Evolutionary conservation across 2,329 filamentous ascomycete genomes (phyloP).

Genomic region (Achaetomium macrosporum): DNA sequence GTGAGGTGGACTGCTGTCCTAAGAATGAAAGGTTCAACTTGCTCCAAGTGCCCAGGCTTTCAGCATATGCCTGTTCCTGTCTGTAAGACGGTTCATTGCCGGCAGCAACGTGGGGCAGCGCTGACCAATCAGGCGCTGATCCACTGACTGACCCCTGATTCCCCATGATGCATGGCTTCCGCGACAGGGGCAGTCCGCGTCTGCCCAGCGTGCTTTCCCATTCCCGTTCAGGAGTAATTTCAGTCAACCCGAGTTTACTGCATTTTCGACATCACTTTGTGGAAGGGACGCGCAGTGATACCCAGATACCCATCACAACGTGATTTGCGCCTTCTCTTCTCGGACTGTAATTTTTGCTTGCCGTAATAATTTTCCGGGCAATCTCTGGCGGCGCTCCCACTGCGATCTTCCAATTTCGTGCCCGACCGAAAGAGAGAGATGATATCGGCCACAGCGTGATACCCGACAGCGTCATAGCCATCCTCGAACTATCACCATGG

Average conservation of each 20-base stretch:
- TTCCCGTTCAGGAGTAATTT: no score
- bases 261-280: constrained; percentile 6
- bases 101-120: no score
- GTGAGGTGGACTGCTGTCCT: no score
- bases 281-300: constrained; percentile 12
- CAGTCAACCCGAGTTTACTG: not conserved
- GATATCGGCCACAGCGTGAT: constrained; percentile 13
- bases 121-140: no score
- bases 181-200: no score
- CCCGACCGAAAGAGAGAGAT: constrained; percentile 11
- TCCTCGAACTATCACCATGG: constrained; percentile 13
- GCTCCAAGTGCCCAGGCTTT: no score
- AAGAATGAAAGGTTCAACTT: no score
- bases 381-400: constrained; percentile 7
- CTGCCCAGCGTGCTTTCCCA: no score
- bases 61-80: no score
- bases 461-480: constrained; percentile 3
- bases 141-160: no score
- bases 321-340: constrained; percentile 9
- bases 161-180: no score
- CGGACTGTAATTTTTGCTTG: constrained; percentile 6
- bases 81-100: no score
- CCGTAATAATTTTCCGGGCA: constrained; percentile 7
- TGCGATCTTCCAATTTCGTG: not conserved
- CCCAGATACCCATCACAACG: constrained; percentile 15